Evolutionary conservation across 805 yeast genomes (phyloP).

Genomic region (Schizosaccharomyces octosporus): DNA sequence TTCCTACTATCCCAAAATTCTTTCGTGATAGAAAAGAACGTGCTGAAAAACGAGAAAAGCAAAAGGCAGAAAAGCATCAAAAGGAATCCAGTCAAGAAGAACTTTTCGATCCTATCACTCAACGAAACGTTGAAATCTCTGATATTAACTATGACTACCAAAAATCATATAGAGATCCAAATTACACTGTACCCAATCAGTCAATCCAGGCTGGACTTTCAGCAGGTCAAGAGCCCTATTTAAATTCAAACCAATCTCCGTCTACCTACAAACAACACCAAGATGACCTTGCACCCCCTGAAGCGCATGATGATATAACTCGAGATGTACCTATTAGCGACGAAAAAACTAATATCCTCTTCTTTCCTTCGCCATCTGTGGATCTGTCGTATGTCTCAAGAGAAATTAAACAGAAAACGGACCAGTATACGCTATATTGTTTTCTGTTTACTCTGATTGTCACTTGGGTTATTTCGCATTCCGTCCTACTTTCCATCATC

Average conservation of each 20-base stretch:
- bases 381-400: background rate
- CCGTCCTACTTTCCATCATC: background rate
- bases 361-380: background rate
- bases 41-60: background rate
- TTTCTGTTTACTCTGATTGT: background rate
- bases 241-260: background rate
- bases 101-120: background rate
- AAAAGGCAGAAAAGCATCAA: background rate
- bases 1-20: background rate
- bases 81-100: background rate
- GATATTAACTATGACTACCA: background rate
- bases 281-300: constrained; percentile 2
- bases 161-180: background rate
- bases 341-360: background rate
- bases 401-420: background rate
- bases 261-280: background rate
- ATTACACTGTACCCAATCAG: background rate
- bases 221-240: background rate
- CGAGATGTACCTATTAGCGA: background rate
- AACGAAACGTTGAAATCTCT: background rate
- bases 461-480: background rate
- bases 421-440: background rate
- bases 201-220: background rate
- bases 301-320: background rate
- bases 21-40: background rate